Percentiles rank a stretch among this genome's conserved stretches.
phyloP scores from a whole-genome alignment of 2,329 filamentous ascomycete species.

The Pseudocercospora fuligena region DNA sequence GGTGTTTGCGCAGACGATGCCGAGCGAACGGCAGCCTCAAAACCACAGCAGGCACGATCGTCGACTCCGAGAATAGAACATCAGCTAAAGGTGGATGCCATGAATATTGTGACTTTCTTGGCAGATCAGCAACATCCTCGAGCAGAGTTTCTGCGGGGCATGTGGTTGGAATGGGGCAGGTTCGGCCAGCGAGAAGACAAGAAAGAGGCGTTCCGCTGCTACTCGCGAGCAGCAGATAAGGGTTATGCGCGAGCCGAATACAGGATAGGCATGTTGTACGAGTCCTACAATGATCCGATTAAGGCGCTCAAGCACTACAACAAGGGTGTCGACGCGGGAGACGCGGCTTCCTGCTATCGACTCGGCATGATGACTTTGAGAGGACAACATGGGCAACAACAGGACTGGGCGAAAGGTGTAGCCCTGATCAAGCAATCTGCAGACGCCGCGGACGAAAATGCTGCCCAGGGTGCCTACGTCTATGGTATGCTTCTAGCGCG shows the following conservation, averaged over 20 bases:
- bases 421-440: slow-evolving; percentile 84
- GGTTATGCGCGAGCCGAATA: slow-evolving; percentile 91
- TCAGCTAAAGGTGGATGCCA: slow-evolving; percentile 82
- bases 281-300: slow-evolving; percentile 87
- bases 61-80: slow-evolving; percentile 86
- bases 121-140: slow-evolving; percentile 91
- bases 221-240: slow-evolving; percentile 81
- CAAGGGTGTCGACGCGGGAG: slow-evolving; percentile 74
- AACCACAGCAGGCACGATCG: slow-evolving; percentile 57
- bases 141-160: slow-evolving; percentile 90
- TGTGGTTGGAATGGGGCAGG: slow-evolving; percentile 98
- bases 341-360: slow-evolving; percentile 85
- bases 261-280: slow-evolving; percentile 96
- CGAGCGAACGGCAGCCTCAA: slow-evolving; percentile 64
- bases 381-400: slow-evolving; percentile 87
- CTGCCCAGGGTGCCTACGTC: slow-evolving; percentile 88
- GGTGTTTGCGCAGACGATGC: slow-evolving; percentile 81
- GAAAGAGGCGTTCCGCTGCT: slow-evolving; percentile 88
- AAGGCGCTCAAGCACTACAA: slow-evolving; percentile 93
- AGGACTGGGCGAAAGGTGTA: slow-evolving; percentile 77
- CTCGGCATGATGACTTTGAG: slow-evolving; percentile 97
- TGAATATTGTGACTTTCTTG: slow-evolving; percentile 89
- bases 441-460: slow-evolving; percentile 90
- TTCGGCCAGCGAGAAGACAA: slow-evolving; percentile 90
- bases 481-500: slow-evolving; percentile 90